Percentiles rank a stretch among this genome's conserved stretches.
phyloP scores from a whole-genome alignment of 257 asterid genomes.

The Striga asiatica region DNA sequence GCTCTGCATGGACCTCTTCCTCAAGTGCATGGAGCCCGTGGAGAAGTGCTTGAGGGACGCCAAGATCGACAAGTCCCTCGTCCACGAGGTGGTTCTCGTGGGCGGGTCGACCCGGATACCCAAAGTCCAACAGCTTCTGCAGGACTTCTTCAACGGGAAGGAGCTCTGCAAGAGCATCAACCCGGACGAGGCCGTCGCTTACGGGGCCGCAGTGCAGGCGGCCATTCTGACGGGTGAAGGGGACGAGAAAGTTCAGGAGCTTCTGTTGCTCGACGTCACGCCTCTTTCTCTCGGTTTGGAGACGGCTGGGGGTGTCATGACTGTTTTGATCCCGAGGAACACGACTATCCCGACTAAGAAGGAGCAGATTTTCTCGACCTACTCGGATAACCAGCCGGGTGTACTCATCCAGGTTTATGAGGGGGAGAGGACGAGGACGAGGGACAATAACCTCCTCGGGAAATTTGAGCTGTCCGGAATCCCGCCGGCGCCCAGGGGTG shows the following conservation, averaged over 20 bases:
- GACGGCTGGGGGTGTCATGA: constrained; percentile 54
- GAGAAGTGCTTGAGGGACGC: constrained; percentile 50
- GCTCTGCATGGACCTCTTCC: constrained; percentile 43
- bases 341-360: constrained; percentile 49
- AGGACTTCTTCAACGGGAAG: constrained; percentile 42
- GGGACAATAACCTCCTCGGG: constrained; percentile 37
- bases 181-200: constrained; percentile 48
- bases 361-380: constrained; percentile 45
- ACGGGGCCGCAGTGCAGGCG: constrained; percentile 45
- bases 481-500: constrained; percentile 54
- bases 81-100: constrained; percentile 45
- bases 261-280: constrained; percentile 40
- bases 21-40: constrained; percentile 56
- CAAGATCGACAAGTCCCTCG: constrained; percentile 30
- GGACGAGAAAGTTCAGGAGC: constrained; percentile 36
- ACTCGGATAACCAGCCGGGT: constrained; percentile 46
- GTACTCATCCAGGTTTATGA: constrained; percentile 47
- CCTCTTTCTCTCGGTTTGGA: too few species aligned
- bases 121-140: constrained; percentile 42
- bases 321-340: too few species aligned
- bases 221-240: constrained; percentile 44
- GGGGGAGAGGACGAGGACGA: constrained; percentile 42
- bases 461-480: too few species aligned
- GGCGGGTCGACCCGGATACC: constrained; percentile 55
- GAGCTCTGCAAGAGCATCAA: constrained; percentile 44